phyloP scores from a whole-genome alignment of 2,329 filamentous ascomycete species.

The Xylariomycetidae sp. region DNA sequence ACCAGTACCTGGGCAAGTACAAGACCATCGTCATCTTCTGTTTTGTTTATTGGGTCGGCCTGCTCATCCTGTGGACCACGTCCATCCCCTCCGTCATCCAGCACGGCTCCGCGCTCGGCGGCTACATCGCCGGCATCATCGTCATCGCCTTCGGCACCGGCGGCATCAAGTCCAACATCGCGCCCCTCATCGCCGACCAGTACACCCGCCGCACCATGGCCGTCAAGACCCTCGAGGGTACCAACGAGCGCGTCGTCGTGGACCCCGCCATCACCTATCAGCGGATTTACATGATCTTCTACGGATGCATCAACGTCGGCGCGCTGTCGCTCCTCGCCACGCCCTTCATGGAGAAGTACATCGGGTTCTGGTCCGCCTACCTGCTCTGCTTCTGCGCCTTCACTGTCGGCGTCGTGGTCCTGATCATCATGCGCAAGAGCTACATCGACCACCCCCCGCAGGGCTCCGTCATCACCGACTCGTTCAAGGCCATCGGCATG shows the following conservation, averaged over 20 bases:
- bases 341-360: conserved; percentile 61
- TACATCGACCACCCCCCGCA: conserved; percentile 51
- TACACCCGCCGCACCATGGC: conserved; percentile 51
- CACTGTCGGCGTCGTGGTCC: conserved; percentile 50
- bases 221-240: conserved; percentile 44
- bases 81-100: conserved; percentile 35
- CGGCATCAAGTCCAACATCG: conserved; percentile 64
- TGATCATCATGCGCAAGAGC: conserved; percentile 42
- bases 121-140: conserved; percentile 52
- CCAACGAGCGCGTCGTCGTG: conserved; percentile 58
- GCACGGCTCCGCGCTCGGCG: conserved; percentile 38
- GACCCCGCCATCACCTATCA: conserved; percentile 64
- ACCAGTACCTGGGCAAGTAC: conserved; percentile 57
- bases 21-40: conserved; percentile 57
- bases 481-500: conserved; percentile 45
- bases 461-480: conserved; percentile 59
- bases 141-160: conserved; percentile 64
- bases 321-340: conserved; percentile 63
- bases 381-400: conserved; percentile 58
- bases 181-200: conserved; percentile 60
- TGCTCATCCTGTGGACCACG: conserved; percentile 50
- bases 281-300: conserved; percentile 71
- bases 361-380: conserved; percentile 60
- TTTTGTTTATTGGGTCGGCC: conserved; percentile 52
- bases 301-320: conserved; percentile 70